These are phyloP conservation scores for Sclerotiophoma versabilis DNA, from an alignment of 2,329 filamentous ascomycete species.

Conservation along the genomic window DNA sequence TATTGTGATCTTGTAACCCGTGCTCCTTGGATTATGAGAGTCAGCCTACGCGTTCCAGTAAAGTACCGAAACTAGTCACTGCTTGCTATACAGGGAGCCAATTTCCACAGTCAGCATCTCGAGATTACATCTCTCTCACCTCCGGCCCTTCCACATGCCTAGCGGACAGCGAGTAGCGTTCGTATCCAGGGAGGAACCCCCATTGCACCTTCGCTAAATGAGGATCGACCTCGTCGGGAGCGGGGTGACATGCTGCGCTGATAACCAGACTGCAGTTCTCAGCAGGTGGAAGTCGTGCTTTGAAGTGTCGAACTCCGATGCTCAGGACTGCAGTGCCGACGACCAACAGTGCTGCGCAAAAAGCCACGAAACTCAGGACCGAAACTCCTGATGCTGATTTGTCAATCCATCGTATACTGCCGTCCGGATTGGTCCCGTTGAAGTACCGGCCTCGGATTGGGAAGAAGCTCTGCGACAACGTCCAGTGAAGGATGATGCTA, in stretches of 20 bases:
- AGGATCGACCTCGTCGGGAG: conserved; percentile 17
- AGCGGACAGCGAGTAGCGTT: not conserved
- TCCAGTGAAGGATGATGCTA: conserved; percentile 51
- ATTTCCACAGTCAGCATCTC: too few relatives aligned
- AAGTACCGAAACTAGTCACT: too few relatives aligned
- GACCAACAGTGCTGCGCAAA: conserved; percentile 75
- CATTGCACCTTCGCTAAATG: conserved; percentile 31
- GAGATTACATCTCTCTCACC: not conserved
- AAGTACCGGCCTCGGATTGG: too few relatives aligned
- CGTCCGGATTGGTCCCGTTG: not conserved
- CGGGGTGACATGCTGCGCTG: conserved; percentile 34
- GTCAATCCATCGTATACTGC: not conserved
- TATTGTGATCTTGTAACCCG: too few relatives aligned
- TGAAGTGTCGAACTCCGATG: conserved; percentile 73
- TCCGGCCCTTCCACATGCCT: not conserved
- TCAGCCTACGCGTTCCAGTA: too few relatives aligned
- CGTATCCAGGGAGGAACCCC: conserved; percentile 19
- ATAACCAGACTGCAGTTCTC: conserved; percentile 62
- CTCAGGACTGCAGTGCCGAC: conserved; percentile 69
- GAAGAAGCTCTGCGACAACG: conserved; percentile 54
- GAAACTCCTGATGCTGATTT: not conserved
- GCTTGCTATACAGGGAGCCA: too few relatives aligned
- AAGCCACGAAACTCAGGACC: not conserved
- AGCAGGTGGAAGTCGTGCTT: conserved; percentile 59
- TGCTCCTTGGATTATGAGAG: too few relatives aligned